Percentiles rank a stretch among this genome's conserved stretches.
Conservation (phyloP, 257 asterid genomes). For the Catharanthus roseus region DNA sequence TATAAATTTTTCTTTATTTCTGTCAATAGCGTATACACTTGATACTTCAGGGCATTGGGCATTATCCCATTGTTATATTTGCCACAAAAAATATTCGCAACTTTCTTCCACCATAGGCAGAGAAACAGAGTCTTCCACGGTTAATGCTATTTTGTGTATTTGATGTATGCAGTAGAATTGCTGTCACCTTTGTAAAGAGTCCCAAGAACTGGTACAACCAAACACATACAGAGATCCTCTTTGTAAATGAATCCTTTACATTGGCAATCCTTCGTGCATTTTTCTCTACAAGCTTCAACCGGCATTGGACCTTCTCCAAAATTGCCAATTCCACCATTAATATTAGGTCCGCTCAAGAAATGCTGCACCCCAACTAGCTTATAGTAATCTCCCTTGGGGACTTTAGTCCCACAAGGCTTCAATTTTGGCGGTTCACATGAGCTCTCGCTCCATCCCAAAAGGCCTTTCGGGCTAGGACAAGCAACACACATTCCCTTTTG, state of each 20-base stretch:
- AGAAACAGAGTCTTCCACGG: neutral
- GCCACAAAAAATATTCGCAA: neutral
- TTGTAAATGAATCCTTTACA: constrained; percentile 9
- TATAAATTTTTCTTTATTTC: too few species aligned
- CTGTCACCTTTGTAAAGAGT: constrained; percentile 1
- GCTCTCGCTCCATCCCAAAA: constrained; percentile 20
- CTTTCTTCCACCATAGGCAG: neutral
- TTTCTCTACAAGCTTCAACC: neutral
- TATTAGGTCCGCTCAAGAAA: constrained; percentile 11
- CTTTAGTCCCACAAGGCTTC: constrained; percentile 12
- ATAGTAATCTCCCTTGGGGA: constrained; percentile 16
- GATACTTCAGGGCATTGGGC: neutral
- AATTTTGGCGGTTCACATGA: constrained; percentile 23
- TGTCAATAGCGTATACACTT: neutral
- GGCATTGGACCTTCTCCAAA: constrained; percentile 10
- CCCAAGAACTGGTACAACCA: constrained; percentile 5
- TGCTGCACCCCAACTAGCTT: constrained; percentile 21
- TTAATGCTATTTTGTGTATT: neutral
- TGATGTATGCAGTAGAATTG: constrained; percentile 7
- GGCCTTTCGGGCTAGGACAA: constrained; percentile 23
- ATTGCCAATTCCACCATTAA: neutral
- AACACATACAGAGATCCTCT: constrained; percentile 2
- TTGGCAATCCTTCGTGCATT: neutral
- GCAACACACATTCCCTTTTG: constrained; percentile 19
- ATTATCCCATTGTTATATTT: neutral